Base-by-base conservation (phyloP, 2,329 filamentous ascomycete genomes). In the Thelonectria blattea region DNA sequence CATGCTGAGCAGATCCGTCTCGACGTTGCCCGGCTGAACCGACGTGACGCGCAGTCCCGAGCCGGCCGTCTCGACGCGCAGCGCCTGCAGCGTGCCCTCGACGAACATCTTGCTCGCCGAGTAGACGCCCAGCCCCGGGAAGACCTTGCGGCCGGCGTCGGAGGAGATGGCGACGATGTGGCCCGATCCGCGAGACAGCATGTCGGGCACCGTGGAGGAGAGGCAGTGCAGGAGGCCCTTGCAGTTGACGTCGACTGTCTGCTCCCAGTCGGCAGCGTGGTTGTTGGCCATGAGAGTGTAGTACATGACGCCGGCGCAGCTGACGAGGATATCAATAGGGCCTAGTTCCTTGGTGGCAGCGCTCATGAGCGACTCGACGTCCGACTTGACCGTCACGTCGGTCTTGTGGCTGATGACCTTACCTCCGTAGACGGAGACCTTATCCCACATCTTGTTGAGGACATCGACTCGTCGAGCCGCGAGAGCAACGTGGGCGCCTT, bases 81-180 rank as follows among this genome's bases (percentile, higher is more conserved):
- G 76, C 32, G 82, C 82, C 75, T 93, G 91, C n/a, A 94, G 81
- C 0, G 90, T 91, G 1, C 90, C 91, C 74, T 94, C 91, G 56
- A 94, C 90, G 72, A 94, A 94, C 83, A 93, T 92, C 74, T 94
- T 94, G 75, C 86, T 90, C 24, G 89, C 91, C 0, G 89, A 92
- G 81, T 94, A 94, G 37, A 94, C 91, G 53, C 91, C 91, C 12
- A 93, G 78, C 0, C 91, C 91, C 0, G 91, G 90, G 78, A 93
- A 93, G 8, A 92, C 89, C 74, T 93, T 93, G 57, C 91, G 87
- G 0, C 91, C 91, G 1, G 91, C 91, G 65, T 93, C 91, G 0
- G 91, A 93, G 0, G 91, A 93, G 68, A 94, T 92, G 68, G 90
- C 89, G 5, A 94, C 89, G 64, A 94, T 85, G 75, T 93, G 91